A percentile compares a stretch with the other conserved stretches of the same genome.
Evolutionary conservation across 1,284 basidiomycete species (phyloP).

Genomic region (Cystobasidiaceae sp.): DNA sequence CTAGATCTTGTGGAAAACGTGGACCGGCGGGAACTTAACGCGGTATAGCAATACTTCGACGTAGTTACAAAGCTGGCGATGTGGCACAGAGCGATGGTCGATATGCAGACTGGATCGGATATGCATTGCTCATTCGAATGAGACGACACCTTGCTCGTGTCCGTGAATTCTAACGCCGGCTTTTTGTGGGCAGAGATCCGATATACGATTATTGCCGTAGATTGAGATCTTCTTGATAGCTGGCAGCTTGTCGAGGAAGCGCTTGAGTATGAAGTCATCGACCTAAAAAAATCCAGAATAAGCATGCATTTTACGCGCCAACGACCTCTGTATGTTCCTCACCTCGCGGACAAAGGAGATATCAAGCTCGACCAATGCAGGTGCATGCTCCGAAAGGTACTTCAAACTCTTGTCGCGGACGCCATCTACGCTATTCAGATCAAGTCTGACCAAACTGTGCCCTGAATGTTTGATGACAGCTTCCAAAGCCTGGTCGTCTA

Average conservation of each 20-base stretch:
- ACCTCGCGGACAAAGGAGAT: slow-evolving; percentile 80
- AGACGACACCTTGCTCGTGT: slow-evolving; percentile 28
- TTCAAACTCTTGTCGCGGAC: slow-evolving; percentile 58
- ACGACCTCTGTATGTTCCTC: too few relatives aligned
- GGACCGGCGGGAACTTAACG: too few relatives aligned
- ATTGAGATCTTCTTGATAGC: slow-evolving; percentile 43
- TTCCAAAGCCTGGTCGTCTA: slow-evolving; percentile 58
- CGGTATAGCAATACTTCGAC: too few relatives aligned
- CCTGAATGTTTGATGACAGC: slow-evolving; percentile 70
- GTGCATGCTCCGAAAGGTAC: slow-evolving; percentile 53
- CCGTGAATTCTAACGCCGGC: slow-evolving; percentile 25
- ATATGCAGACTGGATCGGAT: too few relatives aligned
- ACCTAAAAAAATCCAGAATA: neutral
- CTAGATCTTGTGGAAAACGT: too few relatives aligned
- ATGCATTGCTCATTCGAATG: slow-evolving; percentile 20
- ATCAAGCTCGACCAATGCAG: slow-evolving; percentile 61
- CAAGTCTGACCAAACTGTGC: slow-evolving; percentile 57
- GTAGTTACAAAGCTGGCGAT: too few relatives aligned
- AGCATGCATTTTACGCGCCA: too few relatives aligned
- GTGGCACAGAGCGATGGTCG: too few relatives aligned
- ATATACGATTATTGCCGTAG: slow-evolving; percentile 46
- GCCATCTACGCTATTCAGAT: slow-evolving; percentile 70
- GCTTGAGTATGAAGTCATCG: slow-evolving; percentile 76
- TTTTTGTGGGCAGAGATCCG: slow-evolving; percentile 36
- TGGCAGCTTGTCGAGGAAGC: slow-evolving; percentile 55